phyloP scores from a whole-genome alignment of 2,329 filamentous ascomycete species.

The Phyllosticta citriasiana region DNA sequence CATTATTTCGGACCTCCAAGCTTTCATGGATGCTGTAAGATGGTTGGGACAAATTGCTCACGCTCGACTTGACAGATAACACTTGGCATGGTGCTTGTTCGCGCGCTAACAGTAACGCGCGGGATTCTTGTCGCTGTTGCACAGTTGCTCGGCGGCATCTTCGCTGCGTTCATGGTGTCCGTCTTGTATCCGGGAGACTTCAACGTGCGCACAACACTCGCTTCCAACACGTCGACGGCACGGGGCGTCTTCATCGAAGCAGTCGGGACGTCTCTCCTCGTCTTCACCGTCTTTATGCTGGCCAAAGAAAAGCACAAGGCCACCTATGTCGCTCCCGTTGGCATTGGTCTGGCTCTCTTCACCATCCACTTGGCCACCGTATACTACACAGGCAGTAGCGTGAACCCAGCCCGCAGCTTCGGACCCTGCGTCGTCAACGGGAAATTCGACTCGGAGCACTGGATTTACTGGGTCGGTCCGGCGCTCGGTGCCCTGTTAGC shows the following conservation, averaged over 20 bases:
- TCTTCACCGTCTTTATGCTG: conserved; percentile 46
- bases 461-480: conserved; percentile 40
- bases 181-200: conserved; percentile 26
- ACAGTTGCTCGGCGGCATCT: conserved; percentile 28
- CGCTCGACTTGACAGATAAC: conserved; percentile 18
- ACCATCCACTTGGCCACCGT: conserved; percentile 45
- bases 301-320: conserved; percentile 64
- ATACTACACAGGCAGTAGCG: conserved; percentile 33
- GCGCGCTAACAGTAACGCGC: conserved; percentile 18
- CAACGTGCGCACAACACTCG: conserved; percentile 27
- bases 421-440: conserved; percentile 31
- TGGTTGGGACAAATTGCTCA: background rate
- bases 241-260: conserved; percentile 31
- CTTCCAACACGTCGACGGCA: conserved; percentile 19
- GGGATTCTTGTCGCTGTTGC: conserved; percentile 23
- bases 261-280: conserved; percentile 29
- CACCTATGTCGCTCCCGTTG: conserved; percentile 61
- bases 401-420: conserved; percentile 33
- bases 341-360: conserved; percentile 62
- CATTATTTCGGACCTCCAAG: no score
- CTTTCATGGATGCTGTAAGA: no score
- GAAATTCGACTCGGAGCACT: conserved; percentile 31
- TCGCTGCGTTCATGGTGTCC: conserved; percentile 24
- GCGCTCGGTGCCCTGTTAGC: conserved; percentile 36
- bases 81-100: conserved; percentile 27